phyloP scores from a whole-genome alignment of 495 filamentous ascomycete species.

The Hyaloscypha finlandica region DNA sequence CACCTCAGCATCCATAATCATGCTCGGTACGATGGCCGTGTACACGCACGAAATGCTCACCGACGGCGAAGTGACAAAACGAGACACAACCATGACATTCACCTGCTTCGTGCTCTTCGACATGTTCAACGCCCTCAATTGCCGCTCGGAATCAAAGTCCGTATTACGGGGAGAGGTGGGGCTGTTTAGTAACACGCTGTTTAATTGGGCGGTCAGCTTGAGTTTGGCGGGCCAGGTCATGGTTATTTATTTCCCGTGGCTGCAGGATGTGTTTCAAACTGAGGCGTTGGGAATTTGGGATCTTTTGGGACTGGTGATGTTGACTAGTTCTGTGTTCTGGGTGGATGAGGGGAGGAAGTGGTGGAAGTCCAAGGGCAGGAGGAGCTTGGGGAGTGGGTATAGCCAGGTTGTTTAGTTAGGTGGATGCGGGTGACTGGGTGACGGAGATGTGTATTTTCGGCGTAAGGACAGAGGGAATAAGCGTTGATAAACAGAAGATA shows the following conservation, averaged over 20 bases:
- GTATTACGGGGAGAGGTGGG: conserved; percentile 83
- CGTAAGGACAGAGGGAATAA: not conserved
- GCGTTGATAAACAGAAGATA: not conserved
- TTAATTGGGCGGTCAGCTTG: conserved; percentile 89
- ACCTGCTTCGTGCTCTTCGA: conserved; percentile 98
- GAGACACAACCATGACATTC: conserved; percentile 99
- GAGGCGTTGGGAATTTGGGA: conserved; percentile 77
- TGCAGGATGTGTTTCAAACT: conserved; percentile 94
- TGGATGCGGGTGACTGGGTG: not conserved
- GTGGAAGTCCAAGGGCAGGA: conserved; percentile 35
- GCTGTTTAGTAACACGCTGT: conserved; percentile 84
- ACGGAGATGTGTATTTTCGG: not conserved
- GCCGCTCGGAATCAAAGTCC: conserved; percentile 88
- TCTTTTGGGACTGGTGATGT: conserved; percentile 64
- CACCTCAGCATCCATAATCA: conserved; percentile 86
- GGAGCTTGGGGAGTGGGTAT: conserved; percentile 33
- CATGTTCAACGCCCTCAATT: conserved; percentile 97
- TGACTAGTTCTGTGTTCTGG: conserved; percentile 92
- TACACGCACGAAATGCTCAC: conserved; percentile 85
- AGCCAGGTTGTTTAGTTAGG: conserved; percentile 32
- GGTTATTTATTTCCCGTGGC: conserved; percentile 90
- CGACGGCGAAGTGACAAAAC: conserved; percentile 78
- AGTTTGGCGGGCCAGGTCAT: conserved; percentile 82
- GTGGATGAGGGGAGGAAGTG: conserved; percentile 90
- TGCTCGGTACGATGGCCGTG: conserved; percentile 85